phyloP scores from a whole-genome alignment of 768 basidiomycete genomes.

The Mycena metata region DNA sequence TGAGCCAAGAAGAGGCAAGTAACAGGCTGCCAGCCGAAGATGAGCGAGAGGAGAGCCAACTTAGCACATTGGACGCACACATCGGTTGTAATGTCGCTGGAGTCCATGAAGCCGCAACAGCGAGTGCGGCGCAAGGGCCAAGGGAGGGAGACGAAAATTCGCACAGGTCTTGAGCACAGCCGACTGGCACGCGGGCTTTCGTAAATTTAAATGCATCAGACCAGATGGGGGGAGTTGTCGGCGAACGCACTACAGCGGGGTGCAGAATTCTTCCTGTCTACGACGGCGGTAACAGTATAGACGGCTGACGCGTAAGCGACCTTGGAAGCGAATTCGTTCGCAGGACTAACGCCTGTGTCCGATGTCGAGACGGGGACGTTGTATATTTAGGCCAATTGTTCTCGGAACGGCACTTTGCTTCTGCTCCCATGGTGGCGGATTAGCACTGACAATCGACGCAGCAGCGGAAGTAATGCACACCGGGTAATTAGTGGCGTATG shows the following conservation, averaged over 20 bases:
- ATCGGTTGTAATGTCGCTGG: not conserved
- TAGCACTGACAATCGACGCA: not conserved
- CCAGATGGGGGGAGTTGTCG: not conserved
- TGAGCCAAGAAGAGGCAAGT: conserved; percentile 17
- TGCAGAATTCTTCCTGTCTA: not conserved
- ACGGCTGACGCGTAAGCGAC: not conserved
- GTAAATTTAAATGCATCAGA: too few relatives aligned
- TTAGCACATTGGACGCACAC: conserved; percentile 5
- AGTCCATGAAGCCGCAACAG: conserved; percentile 7
- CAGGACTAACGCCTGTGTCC: not conserved
- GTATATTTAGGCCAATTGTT: not conserved
- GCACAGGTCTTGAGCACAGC: not conserved
- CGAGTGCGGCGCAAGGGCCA: not conserved
- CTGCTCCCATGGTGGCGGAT: conserved; percentile 7
- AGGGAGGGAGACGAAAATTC: not conserved
- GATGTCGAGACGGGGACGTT: not conserved
- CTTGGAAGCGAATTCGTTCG: too few relatives aligned
- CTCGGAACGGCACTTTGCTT: not conserved
- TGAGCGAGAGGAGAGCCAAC: not conserved
- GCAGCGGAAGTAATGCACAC: not conserved
- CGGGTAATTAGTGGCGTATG: too few relatives aligned
- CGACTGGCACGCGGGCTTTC: not conserved
- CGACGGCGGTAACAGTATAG: too few relatives aligned
- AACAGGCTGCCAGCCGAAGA: not conserved
- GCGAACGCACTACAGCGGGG: not conserved